Evolutionary conservation across 352 stramenopile species (phyloP).

Genomic region (Phytophthora hibernalis): DNA sequence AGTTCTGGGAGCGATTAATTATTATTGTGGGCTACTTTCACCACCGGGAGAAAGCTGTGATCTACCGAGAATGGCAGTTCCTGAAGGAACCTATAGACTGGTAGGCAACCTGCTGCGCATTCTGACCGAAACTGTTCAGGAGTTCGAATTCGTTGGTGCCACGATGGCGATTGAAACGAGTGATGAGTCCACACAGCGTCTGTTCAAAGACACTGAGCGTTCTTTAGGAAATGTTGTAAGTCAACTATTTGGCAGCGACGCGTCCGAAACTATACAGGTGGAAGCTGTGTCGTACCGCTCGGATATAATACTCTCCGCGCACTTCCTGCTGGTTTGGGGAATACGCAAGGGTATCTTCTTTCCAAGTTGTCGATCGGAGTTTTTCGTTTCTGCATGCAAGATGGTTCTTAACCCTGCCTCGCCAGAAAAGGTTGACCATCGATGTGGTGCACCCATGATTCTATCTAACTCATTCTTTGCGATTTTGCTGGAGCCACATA

Average conservation of each 20-base stretch:
- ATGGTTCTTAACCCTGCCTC: conserved; percentile 4
- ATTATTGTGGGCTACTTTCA: conserved; percentile 28
- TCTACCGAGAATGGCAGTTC: neutral
- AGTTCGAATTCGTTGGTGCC: conserved; percentile 52
- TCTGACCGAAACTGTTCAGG: conserved; percentile 39
- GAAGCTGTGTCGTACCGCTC: conserved; percentile 17
- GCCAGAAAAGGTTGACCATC: neutral
- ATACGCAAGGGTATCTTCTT: conserved; percentile 51
- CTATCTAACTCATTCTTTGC: conserved; percentile 32
- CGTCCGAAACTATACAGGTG: neutral
- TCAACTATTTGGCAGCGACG: conserved; percentile 20
- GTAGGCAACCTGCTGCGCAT: conserved; percentile 42
- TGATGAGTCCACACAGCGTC: conserved; percentile 27
- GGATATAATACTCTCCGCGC: conserved; percentile 37
- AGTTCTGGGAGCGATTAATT: conserved; percentile 38
- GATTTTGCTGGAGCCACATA: conserved; percentile 18
- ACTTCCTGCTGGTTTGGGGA: conserved; percentile 51
- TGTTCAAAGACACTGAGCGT: conserved; percentile 37
- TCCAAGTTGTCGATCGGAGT: conserved; percentile 18
- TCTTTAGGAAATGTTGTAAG: conserved; percentile 24
- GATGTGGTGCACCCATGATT: neutral
- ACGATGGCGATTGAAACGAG: conserved; percentile 22
- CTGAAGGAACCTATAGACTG: conserved; percentile 18
- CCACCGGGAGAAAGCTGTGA: neutral
- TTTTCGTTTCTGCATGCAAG: conserved; percentile 35